phyloP scores from a whole-genome alignment of 352 stramenopile genomes.

The Phytopythium vexans region DNA sequence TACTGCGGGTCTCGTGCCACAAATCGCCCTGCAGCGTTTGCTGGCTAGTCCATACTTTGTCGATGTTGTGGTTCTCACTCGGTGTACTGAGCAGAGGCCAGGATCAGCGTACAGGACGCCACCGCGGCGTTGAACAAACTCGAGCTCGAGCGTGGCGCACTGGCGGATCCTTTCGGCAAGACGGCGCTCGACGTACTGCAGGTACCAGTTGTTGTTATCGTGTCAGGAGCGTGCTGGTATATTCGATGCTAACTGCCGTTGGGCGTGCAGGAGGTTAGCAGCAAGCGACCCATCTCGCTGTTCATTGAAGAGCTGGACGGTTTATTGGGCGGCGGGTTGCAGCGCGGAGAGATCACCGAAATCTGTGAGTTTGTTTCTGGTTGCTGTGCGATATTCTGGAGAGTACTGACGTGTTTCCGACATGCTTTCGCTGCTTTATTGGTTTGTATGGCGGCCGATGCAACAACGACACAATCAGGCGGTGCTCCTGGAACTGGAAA shows the following conservation, averaged over 20 bases:
- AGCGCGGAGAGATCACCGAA: slow-evolving; percentile 71
- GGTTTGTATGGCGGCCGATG: neutral
- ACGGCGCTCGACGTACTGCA: slow-evolving; percentile 46
- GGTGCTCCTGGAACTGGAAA: slow-evolving; percentile 69
- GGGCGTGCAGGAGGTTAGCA: slow-evolving; percentile 22
- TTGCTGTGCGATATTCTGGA: neutral
- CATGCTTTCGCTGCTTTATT: neutral
- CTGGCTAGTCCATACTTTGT: neutral
- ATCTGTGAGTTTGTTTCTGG: slow-evolving; percentile 40
- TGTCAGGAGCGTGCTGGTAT: neutral
- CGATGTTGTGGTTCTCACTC: neutral
- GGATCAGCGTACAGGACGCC: slow-evolving; percentile 37
- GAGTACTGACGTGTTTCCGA: neutral
- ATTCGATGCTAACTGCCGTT: neutral
- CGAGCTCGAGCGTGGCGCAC: slow-evolving; percentile 4
- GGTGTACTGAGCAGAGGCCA: slow-evolving; percentile 22
- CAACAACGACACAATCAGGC: slow-evolving; percentile 18
- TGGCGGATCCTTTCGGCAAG: slow-evolving; percentile 18
- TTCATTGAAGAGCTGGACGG: slow-evolving; percentile 44
- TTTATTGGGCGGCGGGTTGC: slow-evolving; percentile 61
- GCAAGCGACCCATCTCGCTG: slow-evolving; percentile 32
- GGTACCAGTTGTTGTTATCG: slow-evolving; percentile 8
- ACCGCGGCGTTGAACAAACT: slow-evolving; percentile 23
- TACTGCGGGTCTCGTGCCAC: neutral
- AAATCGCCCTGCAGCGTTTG: neutral